These are phyloP conservation scores for Fusarium agapanthi DNA, from an alignment of 2,329 filamentous ascomycete species.

Conservation along the genomic window DNA sequence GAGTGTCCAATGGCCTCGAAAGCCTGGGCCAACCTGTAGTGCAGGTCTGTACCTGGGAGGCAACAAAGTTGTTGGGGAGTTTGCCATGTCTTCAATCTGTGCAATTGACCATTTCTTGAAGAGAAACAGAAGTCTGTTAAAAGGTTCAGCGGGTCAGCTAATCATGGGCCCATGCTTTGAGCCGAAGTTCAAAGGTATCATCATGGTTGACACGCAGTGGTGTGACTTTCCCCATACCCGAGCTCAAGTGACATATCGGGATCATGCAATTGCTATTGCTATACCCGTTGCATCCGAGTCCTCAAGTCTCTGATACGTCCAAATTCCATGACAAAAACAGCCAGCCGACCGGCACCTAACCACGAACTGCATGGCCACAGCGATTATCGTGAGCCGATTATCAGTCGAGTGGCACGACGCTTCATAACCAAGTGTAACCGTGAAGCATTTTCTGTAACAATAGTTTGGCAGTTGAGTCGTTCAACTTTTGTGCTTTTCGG, in stretches of 20 bases:
- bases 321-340: background rate
- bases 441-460: slow-evolving; percentile 2
- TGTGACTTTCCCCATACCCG: slow-evolving; percentile 19
- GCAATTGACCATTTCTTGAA: background rate
- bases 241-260: slow-evolving; percentile 17
- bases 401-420: slow-evolving; percentile 30
- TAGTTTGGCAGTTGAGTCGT: background rate
- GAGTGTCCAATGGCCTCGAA: background rate
- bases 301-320: slow-evolving; percentile 12
- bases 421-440: slow-evolving; percentile 4
- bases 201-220: slow-evolving; percentile 24
- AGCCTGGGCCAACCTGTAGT: background rate
- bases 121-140: background rate
- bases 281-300: slow-evolving; percentile 8
- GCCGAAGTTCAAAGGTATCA: background rate
- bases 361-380: slow-evolving; percentile 18
- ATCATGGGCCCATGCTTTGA: slow-evolving; percentile 19
- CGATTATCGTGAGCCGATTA: slow-evolving; percentile 27
- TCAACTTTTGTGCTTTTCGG: slow-evolving; percentile 1
- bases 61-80: background rate
- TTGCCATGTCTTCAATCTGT: background rate
- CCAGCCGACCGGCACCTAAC: background rate
- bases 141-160: background rate
- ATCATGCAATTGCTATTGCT: slow-evolving; percentile 33
- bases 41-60: background rate